Evolutionary conservation across 2,329 filamentous ascomycete species (phyloP), one percentile per base, ranked within the genome.

Genomic region (Cladosporium oxysporum): DNA sequence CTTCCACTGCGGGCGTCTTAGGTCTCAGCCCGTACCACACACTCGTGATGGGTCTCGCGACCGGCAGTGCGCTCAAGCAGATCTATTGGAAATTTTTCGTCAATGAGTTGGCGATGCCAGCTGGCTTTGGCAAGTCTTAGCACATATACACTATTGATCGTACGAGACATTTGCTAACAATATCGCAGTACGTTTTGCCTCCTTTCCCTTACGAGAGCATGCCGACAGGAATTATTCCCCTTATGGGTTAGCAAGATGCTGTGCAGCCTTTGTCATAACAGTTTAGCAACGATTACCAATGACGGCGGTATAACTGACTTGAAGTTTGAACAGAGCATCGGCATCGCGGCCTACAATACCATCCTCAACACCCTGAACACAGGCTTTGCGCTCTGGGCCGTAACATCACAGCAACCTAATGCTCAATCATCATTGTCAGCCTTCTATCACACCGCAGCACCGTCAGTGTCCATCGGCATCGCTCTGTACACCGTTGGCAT

Each of bases 161-260:
- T 31, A 35, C 11, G 6, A 35, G 52, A 57, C 14, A 57, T 35
- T 21, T 29, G 33, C 33, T 35, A 35, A 35, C 33, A 35, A 35
- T 79, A 79, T 0, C 88, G 88, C 33, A 35, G 33, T 35, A 35
- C 11, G 33, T 3, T 10, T 12, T 14, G 11, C 33, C 33, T n/a
- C 12, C 11, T 12, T 10, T 35, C 33, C 7, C 11, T 35, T 14
- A 12, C 12, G 33, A 35, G 12, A 35, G 12, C 3, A 35, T 35
- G 11, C 33, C 33, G 33, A 35, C 3, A 12, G 33, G 12, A 35
- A 12, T 11, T 35, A 7, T 35, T 35, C 33, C 11, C 11, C 12
- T 35, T 11, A 7, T 35, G 12, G 7, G 8, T 12, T 35, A 35
- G 33, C 33, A 14, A 35, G 6, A 7, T 35, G 33, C 33, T 35